Base-by-base conservation (phyloP, 371 early-diverging fungal species). In the Mortierella sp. region DNA sequence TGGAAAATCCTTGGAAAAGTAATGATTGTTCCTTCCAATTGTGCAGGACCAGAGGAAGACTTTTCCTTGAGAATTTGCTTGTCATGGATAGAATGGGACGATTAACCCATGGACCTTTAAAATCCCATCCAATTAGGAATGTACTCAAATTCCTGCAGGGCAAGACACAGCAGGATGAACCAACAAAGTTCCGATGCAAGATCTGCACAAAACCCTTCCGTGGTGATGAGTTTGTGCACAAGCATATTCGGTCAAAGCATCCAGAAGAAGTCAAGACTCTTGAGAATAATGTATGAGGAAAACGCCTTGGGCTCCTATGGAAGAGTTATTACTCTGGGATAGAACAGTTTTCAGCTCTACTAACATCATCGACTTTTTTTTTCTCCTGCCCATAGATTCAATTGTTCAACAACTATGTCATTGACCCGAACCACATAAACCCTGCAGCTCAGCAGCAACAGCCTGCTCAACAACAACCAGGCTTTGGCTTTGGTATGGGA, bases 201-300 rank as follows among this genome's bases (percentile, higher is more conserved):
- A 86, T 93, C 46, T 98, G 99, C 82, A 87, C 87, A 14, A 98
- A 98, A 86, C 93, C 97, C 53, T 98, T 98, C 88, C 92, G 95
- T 70, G 98, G 96, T 15, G 90, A 91, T 56, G 95, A 94, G 68
- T 98, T 94, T 88, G 96, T 97, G 15, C 90, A 90, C 76, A 98
- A 97, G 82, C 99, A 98, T 75, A 91, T 98, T 65, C 70, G 88
- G 53, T 82, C 87, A 56, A 98, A 97, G 82, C 99, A 98, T 73
- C 86, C 90, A 4, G 92, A 92, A 50, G 85, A 91, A 30, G 84
- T 92, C 48, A 89, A 90, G 28, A 74, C 81, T 21, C 81, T 87
- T 47, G 83, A 81, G 60, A 77, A 82, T 44, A 93, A 93, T 23
- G 89, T 91, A 75, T 7, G 66, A 14, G 7, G 43, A n/a, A n/a